Conservation (phyloP, 768 basidiomycete species). For the Paxillus ammoniavirescens region DNA sequence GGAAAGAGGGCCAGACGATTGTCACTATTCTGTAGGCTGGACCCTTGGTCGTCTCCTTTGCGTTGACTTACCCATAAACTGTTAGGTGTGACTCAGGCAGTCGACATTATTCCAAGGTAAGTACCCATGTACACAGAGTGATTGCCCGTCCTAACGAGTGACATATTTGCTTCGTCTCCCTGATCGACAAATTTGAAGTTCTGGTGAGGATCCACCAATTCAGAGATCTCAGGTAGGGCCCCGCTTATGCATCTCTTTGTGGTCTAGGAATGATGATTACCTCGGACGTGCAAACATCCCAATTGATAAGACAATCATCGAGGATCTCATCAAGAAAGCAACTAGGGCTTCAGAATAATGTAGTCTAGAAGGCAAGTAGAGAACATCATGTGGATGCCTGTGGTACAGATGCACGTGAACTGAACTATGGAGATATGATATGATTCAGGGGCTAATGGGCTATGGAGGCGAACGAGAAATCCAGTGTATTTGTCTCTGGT, state of each 20-base stretch:
- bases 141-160: background rate
- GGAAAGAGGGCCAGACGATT: conserved; percentile 65
- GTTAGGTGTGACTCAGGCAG: conserved; percentile 84
- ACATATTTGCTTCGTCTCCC: background rate
- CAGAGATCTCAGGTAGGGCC: background rate
- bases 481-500: conserved; percentile 87
- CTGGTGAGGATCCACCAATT: conserved; percentile 38
- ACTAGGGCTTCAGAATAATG: conserved; percentile 6
- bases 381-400: too few relatives aligned
- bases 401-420: too few relatives aligned
- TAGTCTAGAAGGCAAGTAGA: background rate
- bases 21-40: conserved; percentile 80
- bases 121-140: conserved; percentile 28
- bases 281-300: conserved; percentile 41
- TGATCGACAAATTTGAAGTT: conserved; percentile 33
- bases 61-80: background rate
- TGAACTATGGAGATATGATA: too few relatives aligned
- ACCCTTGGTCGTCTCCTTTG: too few relatives aligned
- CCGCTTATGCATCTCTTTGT: background rate
- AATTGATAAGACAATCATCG: conserved; percentile 39
- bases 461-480: conserved; percentile 81
- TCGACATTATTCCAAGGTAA: conserved; percentile 87
- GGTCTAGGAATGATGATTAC: conserved; percentile 52
- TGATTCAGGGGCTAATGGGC: too few relatives aligned
- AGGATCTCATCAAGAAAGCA: conserved; percentile 33